phyloP scores from a whole-genome alignment of 2,329 filamentous ascomycete genomes.

The Diaporthe vaccinii region DNA sequence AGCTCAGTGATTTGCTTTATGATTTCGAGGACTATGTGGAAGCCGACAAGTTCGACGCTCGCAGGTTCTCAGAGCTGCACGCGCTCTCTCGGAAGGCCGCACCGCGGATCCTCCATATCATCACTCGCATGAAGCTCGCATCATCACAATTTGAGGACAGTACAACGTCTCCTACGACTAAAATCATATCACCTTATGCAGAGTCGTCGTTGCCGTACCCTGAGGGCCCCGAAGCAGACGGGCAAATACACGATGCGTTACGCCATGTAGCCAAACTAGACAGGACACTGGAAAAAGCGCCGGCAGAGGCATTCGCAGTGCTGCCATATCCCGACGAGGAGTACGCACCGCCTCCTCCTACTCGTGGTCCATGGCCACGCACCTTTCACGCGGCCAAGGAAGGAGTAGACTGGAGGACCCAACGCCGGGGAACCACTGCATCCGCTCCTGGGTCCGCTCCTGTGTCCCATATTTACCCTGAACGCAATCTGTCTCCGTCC shows the following conservation, averaged over 20 bases:
- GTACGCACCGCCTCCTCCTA: not conserved
- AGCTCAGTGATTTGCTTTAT: conserved; percentile 66
- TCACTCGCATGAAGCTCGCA: conserved; percentile 68
- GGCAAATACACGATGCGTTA: conserved; percentile 12
- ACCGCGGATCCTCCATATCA: conserved; percentile 62
- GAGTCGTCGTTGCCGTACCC: conserved; percentile 7
- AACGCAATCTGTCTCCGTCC: not conserved
- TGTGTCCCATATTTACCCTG: not conserved
- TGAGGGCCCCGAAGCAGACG: not conserved
- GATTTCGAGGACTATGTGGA: conserved; percentile 70
- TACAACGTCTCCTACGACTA: not conserved
- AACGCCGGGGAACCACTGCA: not conserved
- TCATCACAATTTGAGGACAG: conserved; percentile 41
- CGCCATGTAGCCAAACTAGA: conserved; percentile 17
- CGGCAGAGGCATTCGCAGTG: not conserved
- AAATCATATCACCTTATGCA: conserved; percentile 16
- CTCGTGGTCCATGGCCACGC: not conserved
- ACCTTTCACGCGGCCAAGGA: not conserved
- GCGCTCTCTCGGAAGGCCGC: conserved; percentile 62
- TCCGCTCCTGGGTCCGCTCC: not conserved
- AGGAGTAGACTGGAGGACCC: not conserved
- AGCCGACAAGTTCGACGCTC: conserved; percentile 62
- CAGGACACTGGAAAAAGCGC: not conserved
- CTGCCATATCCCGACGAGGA: conserved; percentile 11
- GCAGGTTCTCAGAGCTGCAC: conserved; percentile 63